Evolutionary conservation across 108 stramenopile species (phyloP), one percentile per base, ranked within the genome.

Genomic region (Cyclotella kingstonii): DNA sequence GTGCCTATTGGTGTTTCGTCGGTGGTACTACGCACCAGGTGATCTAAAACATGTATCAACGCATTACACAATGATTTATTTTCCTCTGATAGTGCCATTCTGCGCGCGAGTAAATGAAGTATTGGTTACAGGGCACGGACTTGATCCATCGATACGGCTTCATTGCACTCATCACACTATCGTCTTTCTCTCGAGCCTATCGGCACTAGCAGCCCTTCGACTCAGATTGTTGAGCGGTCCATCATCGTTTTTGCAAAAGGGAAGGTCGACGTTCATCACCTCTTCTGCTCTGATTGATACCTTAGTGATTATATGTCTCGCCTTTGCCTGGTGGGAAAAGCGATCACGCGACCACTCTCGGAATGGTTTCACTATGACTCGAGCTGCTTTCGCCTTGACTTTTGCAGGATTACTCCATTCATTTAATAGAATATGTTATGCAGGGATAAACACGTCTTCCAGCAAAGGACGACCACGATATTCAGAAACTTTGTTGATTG

Each of bases 121-220:
- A 27, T 53, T 84, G 26, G 68, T 89, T 17, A 65, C 78, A 5
- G 91, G 91, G 5, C 91, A 92, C 61, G 91, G 91, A 11, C 44
- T 84, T 17, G 91, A 92, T 68, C 85, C 91, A 45, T 86, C 86
- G 8, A 87, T 87, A 27, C 80, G 82, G 31, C 62, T 81, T 18
- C 86, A 92, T 59, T 29, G 50, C 15, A 82, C 87, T 17, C 91
- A 92, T 56, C 67, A 66, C 52, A 44, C 81, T n/a, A 15, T 69
- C 4, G 57, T 81, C 9, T 92, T 89, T 54, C 17, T 87, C 22
- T 43, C 82, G 6, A 74, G 80, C 45, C 63, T 92, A 26, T 21
- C 49, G 10, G 59, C 67, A 23, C 51, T 92, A 17, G 33, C 46
- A 22, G 43, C 55, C 10, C 43, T 85, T 12, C 85, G 91, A 4